Evolutionary conservation across 1,139 yeast genomes (phyloP).

Genomic region (Wickerhamiella infanticola): DNA sequence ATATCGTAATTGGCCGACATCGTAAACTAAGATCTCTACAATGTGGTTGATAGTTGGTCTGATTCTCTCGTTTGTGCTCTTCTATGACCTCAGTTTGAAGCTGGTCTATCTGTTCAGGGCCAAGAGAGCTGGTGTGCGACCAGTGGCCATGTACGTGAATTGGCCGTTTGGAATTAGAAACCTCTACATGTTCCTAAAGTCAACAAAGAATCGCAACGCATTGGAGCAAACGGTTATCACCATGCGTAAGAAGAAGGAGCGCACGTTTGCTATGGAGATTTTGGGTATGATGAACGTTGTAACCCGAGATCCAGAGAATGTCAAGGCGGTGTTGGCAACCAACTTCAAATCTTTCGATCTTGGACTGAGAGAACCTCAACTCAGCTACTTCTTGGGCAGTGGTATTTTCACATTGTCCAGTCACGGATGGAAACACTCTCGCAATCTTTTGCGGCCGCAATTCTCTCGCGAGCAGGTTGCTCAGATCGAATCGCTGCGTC

Average conservation of each 20-base stretch:
- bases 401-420: constrained; percentile 43
- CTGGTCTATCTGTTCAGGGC: not conserved
- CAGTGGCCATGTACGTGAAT: not conserved
- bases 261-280: constrained; percentile 2
- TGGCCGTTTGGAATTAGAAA: constrained; percentile 5
- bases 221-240: constrained; percentile 1
- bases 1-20: not conserved
- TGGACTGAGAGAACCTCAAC: constrained; percentile 32
- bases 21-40: not conserved
- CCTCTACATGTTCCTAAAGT: not conserved
- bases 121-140: not conserved
- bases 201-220: not conserved
- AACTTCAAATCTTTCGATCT: constrained; percentile 35
- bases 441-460: constrained; percentile 43
- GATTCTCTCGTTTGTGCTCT: not conserved
- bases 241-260: not conserved
- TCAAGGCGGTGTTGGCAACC: constrained; percentile 21
- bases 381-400: constrained; percentile 34
- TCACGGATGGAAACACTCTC: constrained; percentile 38
- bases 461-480: constrained; percentile 39
- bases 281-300: not conserved
- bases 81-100: not conserved
- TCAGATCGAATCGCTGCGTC: constrained; percentile 33
- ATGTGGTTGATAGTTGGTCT: not conserved
- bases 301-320: constrained; percentile 33